A percentile compares a stretch with the other conserved stretches of the same genome.
phyloP scores from a whole-genome alignment of 2,329 filamentous ascomycete species.

The Aspergillus bombycis region DNA sequence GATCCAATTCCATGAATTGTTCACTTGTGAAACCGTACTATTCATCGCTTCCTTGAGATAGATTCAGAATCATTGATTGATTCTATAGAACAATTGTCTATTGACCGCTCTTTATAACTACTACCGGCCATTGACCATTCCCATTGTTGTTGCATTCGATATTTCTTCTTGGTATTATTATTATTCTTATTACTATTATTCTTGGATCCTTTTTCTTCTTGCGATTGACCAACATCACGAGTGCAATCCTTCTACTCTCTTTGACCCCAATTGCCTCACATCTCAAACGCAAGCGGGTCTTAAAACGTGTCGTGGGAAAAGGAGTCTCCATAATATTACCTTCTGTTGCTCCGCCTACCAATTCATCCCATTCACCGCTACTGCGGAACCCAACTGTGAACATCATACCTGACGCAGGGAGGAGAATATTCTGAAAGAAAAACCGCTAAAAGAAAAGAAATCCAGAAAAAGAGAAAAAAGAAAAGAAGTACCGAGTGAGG shows the following conservation, averaged over 20 bases:
- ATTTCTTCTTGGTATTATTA: background rate
- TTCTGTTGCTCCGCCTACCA: slow-evolving; percentile 12
- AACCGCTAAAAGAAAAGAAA: background rate
- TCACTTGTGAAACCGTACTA: background rate
- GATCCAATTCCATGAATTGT: background rate
- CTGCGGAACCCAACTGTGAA: slow-evolving; percentile 2
- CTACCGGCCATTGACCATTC: background rate
- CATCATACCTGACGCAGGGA: slow-evolving; percentile 4
- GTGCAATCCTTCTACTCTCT: background rate
- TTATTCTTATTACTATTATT: background rate
- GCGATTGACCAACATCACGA: background rate
- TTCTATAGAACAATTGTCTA: slow-evolving; percentile 5
- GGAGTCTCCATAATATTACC: slow-evolving; percentile 8
- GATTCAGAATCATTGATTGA: background rate
- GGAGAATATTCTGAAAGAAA: background rate
- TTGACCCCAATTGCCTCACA: background rate
- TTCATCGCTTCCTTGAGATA: background rate
- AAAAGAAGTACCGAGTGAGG: background rate
- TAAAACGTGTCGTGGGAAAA: background rate
- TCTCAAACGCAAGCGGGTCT: slow-evolving; percentile 2
- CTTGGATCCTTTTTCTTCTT: background rate
- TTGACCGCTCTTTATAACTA: slow-evolving; percentile 3
- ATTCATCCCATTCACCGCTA: slow-evolving; percentile 10
- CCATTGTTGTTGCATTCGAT: background rate
- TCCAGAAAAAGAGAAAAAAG: background rate